Evolutionary conservation across 306 rosid genomes (phyloP).

Genomic region (Pyrus betulifolia): DNA sequence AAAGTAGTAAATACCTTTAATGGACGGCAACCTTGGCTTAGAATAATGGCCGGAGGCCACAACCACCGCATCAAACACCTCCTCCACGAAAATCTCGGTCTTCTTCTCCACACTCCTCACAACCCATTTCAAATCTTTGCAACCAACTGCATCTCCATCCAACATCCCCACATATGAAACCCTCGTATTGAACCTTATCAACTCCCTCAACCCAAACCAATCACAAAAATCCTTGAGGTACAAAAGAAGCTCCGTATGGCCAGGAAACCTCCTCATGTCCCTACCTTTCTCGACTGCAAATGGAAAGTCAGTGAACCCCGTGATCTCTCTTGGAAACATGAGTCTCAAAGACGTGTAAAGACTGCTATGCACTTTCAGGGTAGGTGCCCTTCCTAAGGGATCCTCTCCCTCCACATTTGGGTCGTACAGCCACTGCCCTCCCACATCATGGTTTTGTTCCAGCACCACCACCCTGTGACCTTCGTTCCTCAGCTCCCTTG

Average conservation of each 20-base stretch:
- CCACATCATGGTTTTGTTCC: slow-evolving; percentile 80
- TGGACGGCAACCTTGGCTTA: slow-evolving; percentile 69
- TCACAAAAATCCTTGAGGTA: slow-evolving; percentile 73
- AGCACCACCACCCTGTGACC: slow-evolving; percentile 61
- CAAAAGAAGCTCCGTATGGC: slow-evolving; percentile 55
- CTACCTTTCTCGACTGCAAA: slow-evolving; percentile 67
- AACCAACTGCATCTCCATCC: slow-evolving; percentile 30
- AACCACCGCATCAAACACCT: slow-evolving; percentile 85
- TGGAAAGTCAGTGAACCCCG: slow-evolving; percentile 86
- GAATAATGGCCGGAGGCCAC: slow-evolving; percentile 90
- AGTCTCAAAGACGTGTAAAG: slow-evolving; percentile 69
- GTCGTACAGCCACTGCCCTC: slow-evolving; percentile 92
- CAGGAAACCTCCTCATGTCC: slow-evolving; percentile 79
- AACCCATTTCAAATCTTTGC: slow-evolving; percentile 60
- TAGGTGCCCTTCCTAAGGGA: slow-evolving; percentile 46
- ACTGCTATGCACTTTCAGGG: slow-evolving; percentile 60
- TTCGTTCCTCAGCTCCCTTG: slow-evolving; percentile 78
- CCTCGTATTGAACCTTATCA: slow-evolving; percentile 67
- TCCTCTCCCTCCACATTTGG: slow-evolving; percentile 55
- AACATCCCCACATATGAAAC: slow-evolving; percentile 70
- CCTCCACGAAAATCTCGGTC: slow-evolving; percentile 35
- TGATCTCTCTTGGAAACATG: slow-evolving; percentile 64
- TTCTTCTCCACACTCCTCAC: slow-evolving; percentile 51
- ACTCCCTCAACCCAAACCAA: slow-evolving; percentile 58
- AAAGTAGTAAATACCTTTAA: slow-evolving; percentile 36